phyloP scores from a whole-genome alignment of 2,329 filamentous ascomycete genomes.

The Laburnicola sp. region DNA sequence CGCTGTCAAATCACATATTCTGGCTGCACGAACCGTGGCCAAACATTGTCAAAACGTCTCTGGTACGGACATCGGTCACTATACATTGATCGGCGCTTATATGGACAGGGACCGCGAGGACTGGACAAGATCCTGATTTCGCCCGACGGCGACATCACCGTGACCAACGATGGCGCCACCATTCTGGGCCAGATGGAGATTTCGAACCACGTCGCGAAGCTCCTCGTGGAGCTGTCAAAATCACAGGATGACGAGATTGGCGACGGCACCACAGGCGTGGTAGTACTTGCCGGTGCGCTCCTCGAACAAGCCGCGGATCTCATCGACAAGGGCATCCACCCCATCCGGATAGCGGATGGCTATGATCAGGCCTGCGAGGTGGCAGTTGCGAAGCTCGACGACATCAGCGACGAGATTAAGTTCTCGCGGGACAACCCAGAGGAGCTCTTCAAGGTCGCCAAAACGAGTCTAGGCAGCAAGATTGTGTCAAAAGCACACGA shows the following conservation, averaged over 20 bases:
- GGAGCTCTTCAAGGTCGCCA: conserved; percentile 92
- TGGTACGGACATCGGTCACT: conserved; percentile 54
- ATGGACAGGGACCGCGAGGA: conserved; percentile 74
- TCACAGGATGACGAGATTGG: conserved; percentile 99
- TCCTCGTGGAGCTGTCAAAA: conserved; percentile 95
- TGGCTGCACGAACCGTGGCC: conserved; percentile 92
- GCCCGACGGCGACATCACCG: conserved; percentile 96
- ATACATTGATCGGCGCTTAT: conserved; percentile 4
- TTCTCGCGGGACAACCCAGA: conserved; percentile 78
- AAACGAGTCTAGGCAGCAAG: conserved; percentile 95
- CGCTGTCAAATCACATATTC: conserved; percentile 96
- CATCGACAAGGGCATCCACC: conserved; percentile 99
- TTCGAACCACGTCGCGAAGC: conserved; percentile 95
- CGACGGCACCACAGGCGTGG: conserved; percentile 96
- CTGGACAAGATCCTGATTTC: conserved; percentile 99
- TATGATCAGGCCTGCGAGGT: conserved; percentile 98
- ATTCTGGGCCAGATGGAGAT: conserved; percentile 98
- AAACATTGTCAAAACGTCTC: conserved; percentile 97
- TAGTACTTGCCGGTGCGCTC: conserved; percentile 90
- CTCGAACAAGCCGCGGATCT: conserved; percentile 96
- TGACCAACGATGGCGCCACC: conserved; percentile 98
- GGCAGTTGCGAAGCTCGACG: conserved; percentile 87
- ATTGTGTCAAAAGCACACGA: conserved; percentile 99
- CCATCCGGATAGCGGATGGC: conserved; percentile 96
- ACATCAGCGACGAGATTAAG: conserved; percentile 86